Evolutionary conservation across 768 basidiomycete genomes (phyloP), one percentile per base, ranked within the genome.

Genomic region (Lepiota venenata): DNA sequence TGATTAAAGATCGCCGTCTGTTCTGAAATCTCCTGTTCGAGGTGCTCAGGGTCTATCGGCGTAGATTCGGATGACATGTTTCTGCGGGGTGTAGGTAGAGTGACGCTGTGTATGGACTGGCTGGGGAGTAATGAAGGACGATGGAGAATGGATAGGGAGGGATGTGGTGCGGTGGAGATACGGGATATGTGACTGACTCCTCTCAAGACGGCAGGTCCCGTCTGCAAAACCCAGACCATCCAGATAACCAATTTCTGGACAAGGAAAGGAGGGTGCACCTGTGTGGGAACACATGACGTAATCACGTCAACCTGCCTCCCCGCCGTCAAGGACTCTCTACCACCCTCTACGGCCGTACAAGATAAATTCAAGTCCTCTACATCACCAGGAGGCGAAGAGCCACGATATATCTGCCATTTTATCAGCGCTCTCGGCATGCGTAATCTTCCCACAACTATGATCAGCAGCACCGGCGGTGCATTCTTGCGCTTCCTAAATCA

Each of bases 1-100:
- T 84, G 76, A 64, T 84, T 84, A 62, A 88, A 75, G n/a, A 79
- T 67, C 3, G 75, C 65, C 8, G 74, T 83, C 60, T 85, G 83
- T 37, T 74, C 69, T n/a, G n/a, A n/a, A 61, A 91, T 81, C 61
- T 85, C 78, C 41, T 75, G 67, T 52, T 77, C 73, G 43, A 88
- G 72, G 4, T 58, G 61, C n/a, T 61, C 57, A 39, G 21, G 4
- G 22, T 39, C 47, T 35, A 35, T 42, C 27, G 46, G 37, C 21
- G 40, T 16, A n/a, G 38, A 21, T 35, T 55, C 46, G 29, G 39
- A 35, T 12, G 47, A 35, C 45, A 47, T 40, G 18, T 27, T 22
- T 7, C 18, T 5, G 20, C 16, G 8, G 27, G 44, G 29, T 32
- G 2, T 11, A 7, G 32, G 32, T 11, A 32, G 32, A 5, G 25